Evolutionary conservation across 352 stramenopile species (phyloP), one percentile per base, ranked within the genome.

Genomic region (Phytophthora foliorum): DNA sequence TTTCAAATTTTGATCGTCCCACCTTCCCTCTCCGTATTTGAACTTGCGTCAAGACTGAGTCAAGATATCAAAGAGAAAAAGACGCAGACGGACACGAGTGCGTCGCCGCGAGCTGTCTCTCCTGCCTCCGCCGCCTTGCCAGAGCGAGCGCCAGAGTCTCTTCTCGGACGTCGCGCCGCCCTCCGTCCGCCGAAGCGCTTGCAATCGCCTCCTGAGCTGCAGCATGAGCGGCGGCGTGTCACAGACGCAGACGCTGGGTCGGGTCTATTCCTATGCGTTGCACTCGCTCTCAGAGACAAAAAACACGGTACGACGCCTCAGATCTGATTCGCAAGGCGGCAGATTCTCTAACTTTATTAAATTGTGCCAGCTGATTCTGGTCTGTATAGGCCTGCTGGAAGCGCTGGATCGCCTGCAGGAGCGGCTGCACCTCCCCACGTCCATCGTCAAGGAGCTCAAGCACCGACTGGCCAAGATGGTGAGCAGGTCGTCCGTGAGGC

Each of bases 371-470:
- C 82, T 95, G 44, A 74, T 95, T 57, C 53, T 93, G 58, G 82
- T 95, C 36, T 95, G 87, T 53, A 87, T 95, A 22, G 83, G 82
- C 0, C 74, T 95, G 27, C 60, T 95, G 17, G 87, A 92, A 39
- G 87, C 87, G 21, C 65, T 95, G 32, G 87, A 95, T 70, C 81
- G 76, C 5, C 59, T 95, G 21, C 87, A 95, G 65, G 80, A 91
- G 60, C 80, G 81, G 0, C 74, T 95, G 50, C 83, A 88, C 53
- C 46, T 95, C 22, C 81, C 87, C 44, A 84, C 77, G 42, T 78
- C 77, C 38, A 69, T 95, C 22, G 84, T 95, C 9, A 93, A 92
- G 36, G 81, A 93, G 36, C 73, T 95, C 39, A 90, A 90, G 74
- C 82, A 73, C 10, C 86, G 81, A 13, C 63, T 95, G 45, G 63